Base-by-base conservation (phyloP, 2,329 filamentous ascomycete species). In the Diaporthe batatas region DNA sequence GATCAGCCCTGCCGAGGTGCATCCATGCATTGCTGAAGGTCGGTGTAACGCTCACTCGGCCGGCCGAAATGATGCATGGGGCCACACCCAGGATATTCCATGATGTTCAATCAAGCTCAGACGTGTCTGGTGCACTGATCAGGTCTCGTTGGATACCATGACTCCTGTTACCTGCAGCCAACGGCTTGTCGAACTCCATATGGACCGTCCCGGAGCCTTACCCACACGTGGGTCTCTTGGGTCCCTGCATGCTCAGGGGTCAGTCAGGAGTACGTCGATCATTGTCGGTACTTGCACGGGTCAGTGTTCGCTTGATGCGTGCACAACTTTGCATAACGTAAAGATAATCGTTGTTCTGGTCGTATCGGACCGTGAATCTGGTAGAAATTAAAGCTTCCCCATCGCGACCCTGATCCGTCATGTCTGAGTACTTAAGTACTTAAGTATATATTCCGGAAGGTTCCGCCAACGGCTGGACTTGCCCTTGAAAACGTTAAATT, bases 271-370 rank as follows among this genome's bases (percentile, higher is more conserved):
- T n/a, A 12, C 36, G 57, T 44, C 36, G 57, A 59, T 59, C 57
- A 29, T 29, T 21, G 57, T 21, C n/a, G 36, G 14, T 21, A 29
- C 0, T 59, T 34, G 12, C 57, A 59, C n/a, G n/a, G 57, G 21
- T 23, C 18, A 29, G 0, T 29, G 29, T 29, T 59, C 57, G 36
- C 44, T 21, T 14, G 14, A 7, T 59, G 57, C 29, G 29, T 29
- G 57, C 57, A 59, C 23, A 59, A 44, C n/a, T 44, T 59, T 42
- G 36, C 23, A 59, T 44, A 59, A 59, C 8, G 7, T 59, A 59
- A 44, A 29, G 29, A 59, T 14, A 10, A 59, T 44, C 14, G 36
- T 21, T 29, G 16, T 6, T 44, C 57, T 44, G 57, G 23, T 44
- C 57, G 21, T 14, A 8, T 59, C 21, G 12, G 34, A 44, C 14